Conservation (phyloP, 257 asterid genomes). For the Nemophila menziesii region DNA sequence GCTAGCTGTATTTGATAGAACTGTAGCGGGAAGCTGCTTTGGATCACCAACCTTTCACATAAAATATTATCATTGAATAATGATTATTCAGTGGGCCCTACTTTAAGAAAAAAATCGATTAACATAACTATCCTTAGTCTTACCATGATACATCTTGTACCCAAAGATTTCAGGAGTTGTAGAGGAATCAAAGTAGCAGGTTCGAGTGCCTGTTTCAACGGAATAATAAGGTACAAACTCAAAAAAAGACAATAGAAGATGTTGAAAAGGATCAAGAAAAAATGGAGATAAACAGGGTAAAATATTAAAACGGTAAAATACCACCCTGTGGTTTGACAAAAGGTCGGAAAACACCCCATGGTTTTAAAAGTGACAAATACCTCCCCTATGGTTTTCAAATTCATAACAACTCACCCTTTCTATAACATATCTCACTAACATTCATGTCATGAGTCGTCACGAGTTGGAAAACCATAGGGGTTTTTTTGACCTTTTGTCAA, state of each 20-base stretch:
- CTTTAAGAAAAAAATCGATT: neutral
- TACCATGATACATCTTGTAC: conserved; percentile 93
- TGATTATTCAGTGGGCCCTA: conserved; percentile 1
- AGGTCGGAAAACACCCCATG: too few species aligned
- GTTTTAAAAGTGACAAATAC: too few species aligned
- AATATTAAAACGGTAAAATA: too few species aligned
- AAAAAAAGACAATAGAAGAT: conserved; percentile 13
- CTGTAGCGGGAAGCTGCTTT: conserved; percentile 99
- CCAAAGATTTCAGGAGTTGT: conserved; percentile 88
- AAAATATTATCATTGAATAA: conserved; percentile 13
- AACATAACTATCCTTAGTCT: conserved; percentile 15
- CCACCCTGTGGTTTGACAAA: too few species aligned
- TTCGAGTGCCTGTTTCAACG: conserved; percentile 65
- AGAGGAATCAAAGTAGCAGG: conserved; percentile 96
- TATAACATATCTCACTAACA: too few species aligned
- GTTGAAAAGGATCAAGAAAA: conserved; percentile 10
- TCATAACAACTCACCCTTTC: too few species aligned
- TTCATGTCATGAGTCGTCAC: too few species aligned
- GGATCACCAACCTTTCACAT: conserved; percentile 87
- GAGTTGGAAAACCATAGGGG: too few species aligned
- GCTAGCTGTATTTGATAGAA: conserved; percentile 84
- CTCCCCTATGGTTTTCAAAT: too few species aligned
- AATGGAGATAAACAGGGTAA: neutral
- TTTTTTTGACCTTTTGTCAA: too few species aligned
- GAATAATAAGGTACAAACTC: conserved; percentile 3